These are phyloP conservation scores for Talaromyces verruculosus DNA, from an alignment of 2,329 filamentous ascomycete genomes.

Conservation along the genomic window DNA sequence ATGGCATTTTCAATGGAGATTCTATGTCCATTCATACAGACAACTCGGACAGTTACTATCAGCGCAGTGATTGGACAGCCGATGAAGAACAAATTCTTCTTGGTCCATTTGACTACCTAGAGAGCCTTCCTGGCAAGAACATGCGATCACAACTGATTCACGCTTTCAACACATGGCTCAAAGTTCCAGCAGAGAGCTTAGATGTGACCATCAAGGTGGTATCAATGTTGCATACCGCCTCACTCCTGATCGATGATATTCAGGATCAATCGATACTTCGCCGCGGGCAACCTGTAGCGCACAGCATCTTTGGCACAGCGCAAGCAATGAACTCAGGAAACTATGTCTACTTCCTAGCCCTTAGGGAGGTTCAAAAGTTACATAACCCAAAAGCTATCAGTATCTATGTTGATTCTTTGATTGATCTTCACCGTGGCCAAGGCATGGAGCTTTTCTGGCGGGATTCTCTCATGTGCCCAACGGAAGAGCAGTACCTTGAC, in stretches of 20 bases:
- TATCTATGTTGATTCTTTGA: slow-evolving; percentile 34
- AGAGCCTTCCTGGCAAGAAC: slow-evolving; percentile 39
- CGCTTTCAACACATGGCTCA: slow-evolving; percentile 42
- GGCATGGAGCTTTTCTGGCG: slow-evolving; percentile 22
- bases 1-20: not conserved
- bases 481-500: slow-evolving; percentile 28
- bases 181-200: slow-evolving; percentile 33
- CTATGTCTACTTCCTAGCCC: slow-evolving; percentile 42
- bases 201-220: slow-evolving; percentile 37
- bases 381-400: slow-evolving; percentile 33
- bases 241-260: slow-evolving; percentile 48
- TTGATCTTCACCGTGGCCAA: slow-evolving; percentile 43
- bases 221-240: slow-evolving; percentile 42
- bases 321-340: slow-evolving; percentile 52
- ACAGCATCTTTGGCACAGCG: slow-evolving; percentile 45
- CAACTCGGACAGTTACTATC: slow-evolving; percentile 7
- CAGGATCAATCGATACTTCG: slow-evolving; percentile 46
- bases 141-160: slow-evolving; percentile 40
- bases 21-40: not conserved
- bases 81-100: slow-evolving; percentile 15
- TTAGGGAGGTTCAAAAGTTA: slow-evolving; percentile 35
- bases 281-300: slow-evolving; percentile 44
- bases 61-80: slow-evolving; percentile 8
- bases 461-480: slow-evolving; percentile 24
- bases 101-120: slow-evolving; percentile 35